These are phyloP conservation scores for Tricholomella constricta DNA, from an alignment of 768 basidiomycete genomes.

Conservation along the genomic window DNA sequence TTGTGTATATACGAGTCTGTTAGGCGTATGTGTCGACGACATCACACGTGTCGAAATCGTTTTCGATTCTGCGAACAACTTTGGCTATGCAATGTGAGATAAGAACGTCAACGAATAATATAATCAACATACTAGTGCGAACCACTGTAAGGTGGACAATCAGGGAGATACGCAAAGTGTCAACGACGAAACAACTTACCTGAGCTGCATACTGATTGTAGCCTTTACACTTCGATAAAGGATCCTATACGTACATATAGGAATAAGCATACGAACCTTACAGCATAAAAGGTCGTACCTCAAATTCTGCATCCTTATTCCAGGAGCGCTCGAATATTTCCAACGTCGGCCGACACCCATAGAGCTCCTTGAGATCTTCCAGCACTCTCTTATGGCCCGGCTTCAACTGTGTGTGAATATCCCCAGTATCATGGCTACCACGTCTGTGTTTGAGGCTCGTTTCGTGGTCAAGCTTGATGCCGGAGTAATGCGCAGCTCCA, in stretches of 20 bases:
- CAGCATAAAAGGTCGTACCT: slow-evolving; percentile 35
- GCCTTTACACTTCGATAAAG: slow-evolving; percentile 50
- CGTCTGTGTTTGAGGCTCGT: slow-evolving; percentile 36
- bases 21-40: slow-evolving; percentile 58
- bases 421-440: slow-evolving; percentile 34
- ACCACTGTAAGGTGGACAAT: slow-evolving; percentile 40
- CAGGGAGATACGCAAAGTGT: not conserved
- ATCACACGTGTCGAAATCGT: slow-evolving; percentile 55
- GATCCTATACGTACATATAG: slow-evolving; percentile 39
- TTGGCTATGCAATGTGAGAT: slow-evolving; percentile 41
- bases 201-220: slow-evolving; percentile 54
- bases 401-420: slow-evolving; percentile 39
- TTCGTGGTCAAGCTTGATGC: slow-evolving; percentile 43
- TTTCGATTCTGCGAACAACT: slow-evolving; percentile 52
- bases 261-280: not conserved
- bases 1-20: slow-evolving; percentile 61
- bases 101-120: not conserved
- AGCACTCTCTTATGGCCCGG: slow-evolving; percentile 49
- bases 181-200: slow-evolving; percentile 35
- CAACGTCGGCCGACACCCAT: slow-evolving; percentile 51
- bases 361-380: slow-evolving; percentile 60
- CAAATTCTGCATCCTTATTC: slow-evolving; percentile 55
- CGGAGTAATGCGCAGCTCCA: slow-evolving; percentile 65
- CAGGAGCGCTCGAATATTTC: slow-evolving; percentile 57
- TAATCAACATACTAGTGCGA: slow-evolving; percentile 44